phyloP scores from a whole-genome alignment of 2,329 filamentous ascomycete genomes.

The Colletotrichum kahawae region DNA sequence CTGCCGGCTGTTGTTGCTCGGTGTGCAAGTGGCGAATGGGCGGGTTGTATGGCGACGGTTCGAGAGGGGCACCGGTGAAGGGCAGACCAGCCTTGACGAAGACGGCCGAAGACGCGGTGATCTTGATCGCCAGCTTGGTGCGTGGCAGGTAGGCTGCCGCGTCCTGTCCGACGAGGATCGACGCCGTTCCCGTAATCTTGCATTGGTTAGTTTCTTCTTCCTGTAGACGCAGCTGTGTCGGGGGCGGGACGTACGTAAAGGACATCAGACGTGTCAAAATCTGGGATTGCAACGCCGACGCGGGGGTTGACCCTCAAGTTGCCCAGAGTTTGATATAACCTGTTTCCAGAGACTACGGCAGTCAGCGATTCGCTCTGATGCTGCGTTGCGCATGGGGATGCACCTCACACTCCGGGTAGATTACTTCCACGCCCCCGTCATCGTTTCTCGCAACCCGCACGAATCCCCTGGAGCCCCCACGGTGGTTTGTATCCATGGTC shows the following conservation, averaged over 20 bases:
- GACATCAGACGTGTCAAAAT: slow-evolving; percentile 74
- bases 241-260: slow-evolving; percentile 56
- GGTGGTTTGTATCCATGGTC: slow-evolving; percentile 85
- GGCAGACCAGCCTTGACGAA: slow-evolving; percentile 70
- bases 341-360: slow-evolving; percentile 71
- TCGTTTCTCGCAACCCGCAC: slow-evolving; percentile 69
- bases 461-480: slow-evolving; percentile 78
- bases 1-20: slow-evolving; percentile 45
- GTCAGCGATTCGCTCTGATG: not conserved
- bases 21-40: slow-evolving; percentile 66
- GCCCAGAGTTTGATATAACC: slow-evolving; percentile 82
- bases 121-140: slow-evolving; percentile 74
- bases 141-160: slow-evolving; percentile 69
- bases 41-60: slow-evolving; percentile 81
- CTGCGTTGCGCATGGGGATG: not conserved
- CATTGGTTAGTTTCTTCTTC: not conserved
- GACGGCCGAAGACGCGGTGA: slow-evolving; percentile 64
- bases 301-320: slow-evolving; percentile 72
- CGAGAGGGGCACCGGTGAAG: slow-evolving; percentile 66
- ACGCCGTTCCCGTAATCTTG: slow-evolving; percentile 67
- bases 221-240: not conserved
- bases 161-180: slow-evolving; percentile 68
- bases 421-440: slow-evolving; percentile 52
- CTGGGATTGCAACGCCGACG: slow-evolving; percentile 74
- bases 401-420: slow-evolving; percentile 74